These are phyloP conservation scores for Apophysomyces ossiformis DNA, from an alignment of 371 early-diverging fungal species.

Conservation along the genomic window DNA sequence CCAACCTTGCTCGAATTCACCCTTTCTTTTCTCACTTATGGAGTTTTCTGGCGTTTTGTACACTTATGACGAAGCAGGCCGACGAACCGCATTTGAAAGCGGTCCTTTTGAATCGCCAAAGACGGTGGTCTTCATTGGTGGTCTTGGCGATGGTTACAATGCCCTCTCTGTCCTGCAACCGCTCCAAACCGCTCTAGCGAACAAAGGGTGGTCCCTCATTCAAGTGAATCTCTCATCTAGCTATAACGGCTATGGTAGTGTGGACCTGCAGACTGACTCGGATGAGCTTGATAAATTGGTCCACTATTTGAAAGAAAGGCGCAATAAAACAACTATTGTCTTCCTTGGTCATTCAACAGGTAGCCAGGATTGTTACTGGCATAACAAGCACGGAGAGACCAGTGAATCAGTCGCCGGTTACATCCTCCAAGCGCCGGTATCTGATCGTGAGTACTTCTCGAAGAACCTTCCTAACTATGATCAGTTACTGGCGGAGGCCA, in stretches of 20 bases:
- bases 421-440: constrained; percentile 59
- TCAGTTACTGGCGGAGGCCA: constrained; percentile 34
- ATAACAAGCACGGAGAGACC: constrained; percentile 43
- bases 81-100: constrained; percentile 55
- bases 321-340: constrained; percentile 46
- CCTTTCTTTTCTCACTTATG: constrained; percentile 9
- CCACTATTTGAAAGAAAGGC: constrained; percentile 30
- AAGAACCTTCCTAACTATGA: constrained; percentile 30
- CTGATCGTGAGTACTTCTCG: constrained; percentile 51
- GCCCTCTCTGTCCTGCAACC: constrained; percentile 48
- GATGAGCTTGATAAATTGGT: constrained; percentile 50
- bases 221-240: constrained; percentile 58
- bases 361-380: constrained; percentile 52
- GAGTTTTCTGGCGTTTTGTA: constrained; percentile 20
- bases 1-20: too few relatives aligned
- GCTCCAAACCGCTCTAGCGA: constrained; percentile 28
- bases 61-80: constrained; percentile 23
- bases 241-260: constrained; percentile 53
- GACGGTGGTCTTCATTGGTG: constrained; percentile 53
- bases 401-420: constrained; percentile 40
- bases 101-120: constrained; percentile 35
- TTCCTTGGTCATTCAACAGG: constrained; percentile 62
- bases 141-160: constrained; percentile 55
- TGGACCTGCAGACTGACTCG: constrained; percentile 44
- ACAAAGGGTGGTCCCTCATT: constrained; percentile 44